Evolutionary conservation across 2,329 filamentous ascomycete genomes (phyloP).

Genomic region (Lasiodiplodia sp.): DNA sequence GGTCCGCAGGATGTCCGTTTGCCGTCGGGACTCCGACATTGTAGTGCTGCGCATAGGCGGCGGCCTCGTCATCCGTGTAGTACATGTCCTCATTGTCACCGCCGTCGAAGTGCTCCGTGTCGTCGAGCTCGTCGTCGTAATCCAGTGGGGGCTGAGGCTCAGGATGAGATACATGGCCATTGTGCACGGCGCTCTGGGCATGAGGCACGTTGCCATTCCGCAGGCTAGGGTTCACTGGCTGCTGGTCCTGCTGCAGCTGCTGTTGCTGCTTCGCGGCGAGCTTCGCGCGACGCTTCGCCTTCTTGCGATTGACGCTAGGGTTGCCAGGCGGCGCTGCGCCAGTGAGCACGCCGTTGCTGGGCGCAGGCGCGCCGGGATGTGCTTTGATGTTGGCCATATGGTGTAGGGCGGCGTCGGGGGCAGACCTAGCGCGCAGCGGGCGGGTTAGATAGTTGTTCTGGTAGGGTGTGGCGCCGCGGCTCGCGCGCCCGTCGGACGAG

Average conservation of each 20-base stretch:
- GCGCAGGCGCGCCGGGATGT: constrained; percentile 39
- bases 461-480: not conserved
- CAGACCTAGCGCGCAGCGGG: constrained; percentile 4
- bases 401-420: constrained; percentile 14
- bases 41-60: constrained; percentile 42
- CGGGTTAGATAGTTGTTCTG: constrained; percentile 12
- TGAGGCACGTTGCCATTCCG: constrained; percentile 42
- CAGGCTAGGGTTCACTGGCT: constrained; percentile 35
- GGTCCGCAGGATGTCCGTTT: constrained; percentile 26
- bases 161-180: constrained; percentile 11
- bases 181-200: constrained; percentile 30
- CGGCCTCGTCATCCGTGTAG: constrained; percentile 50
- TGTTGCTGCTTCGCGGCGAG: constrained; percentile 68
- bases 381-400: constrained; percentile 47
- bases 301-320: constrained; percentile 82
- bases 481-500: not conserved
- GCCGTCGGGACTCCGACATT: constrained; percentile 36
- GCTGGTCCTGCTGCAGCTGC: constrained; percentile 48
- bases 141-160: constrained; percentile 45
- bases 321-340: constrained; percentile 44
- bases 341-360: constrained; percentile 50
- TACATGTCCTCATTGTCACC: constrained; percentile 44
- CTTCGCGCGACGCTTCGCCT: constrained; percentile 91
- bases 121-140: constrained; percentile 55
- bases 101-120: constrained; percentile 41